Conservation (phyloP, 2,329 filamentous ascomycete genomes). For the Sporothrix sp. region DNA sequence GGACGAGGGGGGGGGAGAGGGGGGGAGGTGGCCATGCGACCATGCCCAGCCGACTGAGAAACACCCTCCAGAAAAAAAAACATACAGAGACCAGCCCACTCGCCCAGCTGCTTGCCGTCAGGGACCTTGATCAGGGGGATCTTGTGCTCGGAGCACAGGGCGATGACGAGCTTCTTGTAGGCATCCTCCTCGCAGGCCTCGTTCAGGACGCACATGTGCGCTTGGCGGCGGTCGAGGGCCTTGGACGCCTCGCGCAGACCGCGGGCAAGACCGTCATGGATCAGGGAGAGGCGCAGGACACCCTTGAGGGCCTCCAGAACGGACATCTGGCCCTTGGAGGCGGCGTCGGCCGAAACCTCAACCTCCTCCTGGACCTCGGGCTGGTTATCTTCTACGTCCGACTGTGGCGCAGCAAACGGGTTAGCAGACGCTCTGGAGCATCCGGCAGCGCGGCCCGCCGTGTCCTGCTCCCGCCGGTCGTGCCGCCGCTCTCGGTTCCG, state of each 20-base stretch:
- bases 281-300: slow-evolving; percentile 94
- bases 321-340: slow-evolving; percentile 86
- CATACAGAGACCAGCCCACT: slow-evolving; percentile 99
- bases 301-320: slow-evolving; percentile 98
- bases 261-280: slow-evolving; percentile 98
- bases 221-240: slow-evolving; percentile 95
- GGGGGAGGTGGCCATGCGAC: neutral
- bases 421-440: slow-evolving; percentile 16
- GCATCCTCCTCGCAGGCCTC: slow-evolving; percentile 99
- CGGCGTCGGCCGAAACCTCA: slow-evolving; percentile 87
- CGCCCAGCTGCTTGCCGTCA: slow-evolving; percentile 98
- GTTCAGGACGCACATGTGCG: slow-evolving; percentile 99
- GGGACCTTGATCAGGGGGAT: slow-evolving; percentile 99
- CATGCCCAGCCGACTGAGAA: neutral
- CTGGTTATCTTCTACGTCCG: slow-evolving; percentile 99
- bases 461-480: too few relatives aligned
- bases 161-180: slow-evolving; percentile 99
- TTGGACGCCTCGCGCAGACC: slow-evolving; percentile 98
- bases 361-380: slow-evolving; percentile 81
- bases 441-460: neutral
- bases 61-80: slow-evolving; percentile 33
- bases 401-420: slow-evolving; percentile 43
- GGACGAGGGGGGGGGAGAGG: neutral
- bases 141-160: slow-evolving; percentile 98
- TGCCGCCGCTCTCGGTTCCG: too few relatives aligned